Percentiles rank a stretch among this genome's conserved stretches.
These are phyloP conservation scores for Mycocentrospora acerina DNA, from an alignment of 2,329 filamentous ascomycete species.

Conservation along the genomic window DNA sequence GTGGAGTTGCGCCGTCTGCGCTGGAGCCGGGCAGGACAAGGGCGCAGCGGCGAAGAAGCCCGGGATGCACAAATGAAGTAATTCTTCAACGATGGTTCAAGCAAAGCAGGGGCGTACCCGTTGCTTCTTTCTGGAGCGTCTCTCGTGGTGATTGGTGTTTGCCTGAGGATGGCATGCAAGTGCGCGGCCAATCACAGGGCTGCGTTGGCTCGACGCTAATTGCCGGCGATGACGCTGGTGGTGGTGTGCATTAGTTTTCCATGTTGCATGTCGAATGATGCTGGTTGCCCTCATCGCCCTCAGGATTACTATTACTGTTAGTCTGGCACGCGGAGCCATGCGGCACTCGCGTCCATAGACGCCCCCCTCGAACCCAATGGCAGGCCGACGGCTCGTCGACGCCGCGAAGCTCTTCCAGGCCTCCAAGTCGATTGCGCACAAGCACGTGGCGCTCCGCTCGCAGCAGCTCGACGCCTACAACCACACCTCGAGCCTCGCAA, in stretches of 20 bases:
- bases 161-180: not conserved
- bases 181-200: constrained; percentile 16
- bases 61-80: too few species aligned
- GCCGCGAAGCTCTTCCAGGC: constrained; percentile 54
- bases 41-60: too few species aligned
- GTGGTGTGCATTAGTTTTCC: constrained; percentile 11
- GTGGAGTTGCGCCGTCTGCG: too few species aligned
- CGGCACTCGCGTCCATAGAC: constrained; percentile 15
- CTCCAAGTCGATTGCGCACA: constrained; percentile 47
- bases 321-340: constrained; percentile 16
- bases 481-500: constrained; percentile 65
- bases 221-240: constrained; percentile 34
- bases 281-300: too few species aligned
- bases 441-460: constrained; percentile 61
- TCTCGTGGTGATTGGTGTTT: too few species aligned
- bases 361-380: constrained; percentile 42
- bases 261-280: too few species aligned
- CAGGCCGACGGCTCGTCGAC: constrained; percentile 54
- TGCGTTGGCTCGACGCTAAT: constrained; percentile 17
- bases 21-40: too few species aligned
- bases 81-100: too few species aligned
- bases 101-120: too few species aligned
- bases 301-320: not conserved
- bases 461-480: constrained; percentile 65
- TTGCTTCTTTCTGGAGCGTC: too few species aligned